Conservation (phyloP, 1,284 basidiomycete species). For the Athelia sp. region DNA sequence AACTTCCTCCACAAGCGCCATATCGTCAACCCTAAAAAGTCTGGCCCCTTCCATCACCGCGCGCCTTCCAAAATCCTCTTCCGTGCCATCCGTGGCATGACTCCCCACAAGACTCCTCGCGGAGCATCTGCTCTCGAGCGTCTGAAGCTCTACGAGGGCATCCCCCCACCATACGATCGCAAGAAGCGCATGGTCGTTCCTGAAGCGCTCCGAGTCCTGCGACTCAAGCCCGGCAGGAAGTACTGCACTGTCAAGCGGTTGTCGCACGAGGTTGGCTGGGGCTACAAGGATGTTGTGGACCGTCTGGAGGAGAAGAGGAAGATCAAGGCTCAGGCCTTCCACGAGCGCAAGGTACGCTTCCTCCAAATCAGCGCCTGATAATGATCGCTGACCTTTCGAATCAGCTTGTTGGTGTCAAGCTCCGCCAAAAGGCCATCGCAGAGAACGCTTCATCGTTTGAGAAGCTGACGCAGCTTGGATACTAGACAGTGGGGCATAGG, state of each 20-base stretch:
- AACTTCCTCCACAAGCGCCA: slow-evolving; percentile 99
- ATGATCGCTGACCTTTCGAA: slow-evolving; percentile 7
- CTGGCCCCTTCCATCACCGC: slow-evolving; percentile 98
- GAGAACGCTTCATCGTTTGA: slow-evolving; percentile 76
- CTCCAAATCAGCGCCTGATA: background rate
- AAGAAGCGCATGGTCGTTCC: slow-evolving; percentile 99
- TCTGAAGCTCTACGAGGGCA: slow-evolving; percentile 98
- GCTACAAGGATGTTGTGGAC: slow-evolving; percentile 99
- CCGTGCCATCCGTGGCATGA: slow-evolving; percentile 98
- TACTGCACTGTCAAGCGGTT: slow-evolving; percentile 99
- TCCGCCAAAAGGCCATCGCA: slow-evolving; percentile 85
- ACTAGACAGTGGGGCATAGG: slow-evolving; percentile 60
- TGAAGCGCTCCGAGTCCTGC: slow-evolving; percentile 92
- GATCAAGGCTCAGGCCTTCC: slow-evolving; percentile 99
- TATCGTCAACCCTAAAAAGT: slow-evolving; percentile 99
- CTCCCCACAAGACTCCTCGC: slow-evolving; percentile 93
- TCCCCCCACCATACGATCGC: slow-evolving; percentile 97
- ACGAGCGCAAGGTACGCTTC: slow-evolving; percentile 89
- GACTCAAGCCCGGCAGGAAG: slow-evolving; percentile 99
- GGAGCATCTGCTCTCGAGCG: slow-evolving; percentile 96
- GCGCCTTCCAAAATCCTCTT: slow-evolving; percentile 99
- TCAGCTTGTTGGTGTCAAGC: slow-evolving; percentile 83
- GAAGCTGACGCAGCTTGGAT: slow-evolving; percentile 82
- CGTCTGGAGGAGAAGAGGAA: slow-evolving; percentile 99
- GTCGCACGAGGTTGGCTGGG: slow-evolving; percentile 98